Base-by-base conservation (phyloP, 2,329 filamentous ascomycete genomes). In the Metarhizium humberi region DNA sequence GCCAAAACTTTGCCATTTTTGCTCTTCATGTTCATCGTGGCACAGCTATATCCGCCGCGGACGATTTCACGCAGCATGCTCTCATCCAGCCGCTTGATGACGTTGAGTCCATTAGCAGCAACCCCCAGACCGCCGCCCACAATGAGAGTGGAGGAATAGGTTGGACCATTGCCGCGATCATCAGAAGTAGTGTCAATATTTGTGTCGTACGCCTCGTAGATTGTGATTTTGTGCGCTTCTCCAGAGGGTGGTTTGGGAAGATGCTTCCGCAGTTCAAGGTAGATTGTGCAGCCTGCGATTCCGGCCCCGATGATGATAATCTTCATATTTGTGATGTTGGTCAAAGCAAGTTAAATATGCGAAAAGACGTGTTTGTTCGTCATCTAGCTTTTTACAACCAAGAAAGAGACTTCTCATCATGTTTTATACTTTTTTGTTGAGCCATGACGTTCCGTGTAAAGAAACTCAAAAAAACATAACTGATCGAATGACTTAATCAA, bases 241-340 rank as follows among this genome's bases (percentile, higher is more conserved):
- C 45, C 45, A 11, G 18, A 36, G 20, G 50, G 51, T 6, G 20
- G 45, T 30, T 48, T 30, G 14, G 60, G 57, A 4, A 65, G 54
- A 49, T 62, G 61, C 29, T 64, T 65, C 34, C 53, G 56, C 3
- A 66, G 54, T 16, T 64, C 40, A 3, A 66, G 59, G n/a, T 65
- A 66, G 8, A 52, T 55, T 13, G 62, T 47, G 46, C 61, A 64
- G 38, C 63, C 63, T 4, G 63, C 54, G 43, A 66, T 61, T 56
- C 63, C 63, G 50, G 58, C 63, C 2, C 63, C 63, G 20, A 66
- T 58, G 47, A 66, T 64, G 52, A 53, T 57, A 20, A 63, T 59
- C 51, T 60, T 58, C 63, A 66, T 66, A 6, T 11, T 45, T 10
- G 6, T 6, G 5, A 45, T 16, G 8, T 18, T 8, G 42, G 7